Base-by-base conservation (phyloP, 2,329 filamentous ascomycete species). In the Trichoderma endophyticum region DNA sequence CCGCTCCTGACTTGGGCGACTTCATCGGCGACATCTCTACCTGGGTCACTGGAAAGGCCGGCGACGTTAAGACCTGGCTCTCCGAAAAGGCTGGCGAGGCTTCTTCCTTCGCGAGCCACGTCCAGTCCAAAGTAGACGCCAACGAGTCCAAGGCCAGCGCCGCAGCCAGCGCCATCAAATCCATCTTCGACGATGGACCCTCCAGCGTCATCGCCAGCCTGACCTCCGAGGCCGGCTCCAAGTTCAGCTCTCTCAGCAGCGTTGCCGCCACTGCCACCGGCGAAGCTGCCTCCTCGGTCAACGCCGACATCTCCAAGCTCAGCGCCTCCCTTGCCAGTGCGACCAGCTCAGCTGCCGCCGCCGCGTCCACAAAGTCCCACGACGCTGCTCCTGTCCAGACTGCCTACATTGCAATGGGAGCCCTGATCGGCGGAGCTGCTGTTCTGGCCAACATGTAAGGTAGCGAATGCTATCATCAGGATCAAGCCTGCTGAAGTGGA, bases 401-500 rank as follows among this genome's bases (percentile, higher is more conserved):
- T 18, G 85, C 80, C 32, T 83, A 81, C 32, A 75, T 86, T 56
- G 84, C 82, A 24, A 77, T 86, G 61, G 84, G 84, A 36, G 84
- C 84, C 28, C 79, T 86, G 72, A 78, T 86, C 63, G 85, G 84
- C 28, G 85, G 84, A 75, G 84, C 82, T 3, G 85, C 83, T 65
- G 71, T 85, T 65, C 74, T 85, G 62, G 81, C 78, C 76, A 85
- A 85, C 80, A 71, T 86, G 76, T 86, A 84, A 48, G 24, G 15
- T 4, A n/a, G 60, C 14, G 48, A 9, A 57, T 32, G 24, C 9
- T 24, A 9, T n/a, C 11, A 4, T 69, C 1, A 34, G 36, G 9
- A 24, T 15, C 34, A 34, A n/a, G 21, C 4, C n/a, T 3, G 28
- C 11, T 3, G 48, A 21, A 14, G 8, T 4, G 15, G 48, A 24